These are phyloP conservation scores for Penicilliopsis zonata DNA, from an alignment of 495 filamentous ascomycete species.

Conservation along the genomic window DNA sequence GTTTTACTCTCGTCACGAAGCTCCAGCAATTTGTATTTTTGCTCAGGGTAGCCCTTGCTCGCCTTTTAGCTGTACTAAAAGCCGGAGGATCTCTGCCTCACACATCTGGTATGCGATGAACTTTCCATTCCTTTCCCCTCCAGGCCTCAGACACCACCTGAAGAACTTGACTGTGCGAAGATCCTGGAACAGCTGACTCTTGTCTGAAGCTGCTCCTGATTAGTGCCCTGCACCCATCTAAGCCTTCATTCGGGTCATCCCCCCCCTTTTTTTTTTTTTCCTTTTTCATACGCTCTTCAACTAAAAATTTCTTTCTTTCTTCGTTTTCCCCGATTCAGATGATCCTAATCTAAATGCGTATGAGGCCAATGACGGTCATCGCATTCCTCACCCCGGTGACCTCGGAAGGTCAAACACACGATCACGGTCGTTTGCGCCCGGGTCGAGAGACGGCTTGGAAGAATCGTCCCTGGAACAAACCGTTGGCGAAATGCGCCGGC, in stretches of 20 bases:
- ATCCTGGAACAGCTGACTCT: too few relatives aligned
- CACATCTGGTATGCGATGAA: conserved; percentile 44
- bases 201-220: too few relatives aligned
- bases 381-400: conserved; percentile 25
- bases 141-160: too few relatives aligned
- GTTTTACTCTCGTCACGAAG: conserved; percentile 59
- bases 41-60: conserved; percentile 78
- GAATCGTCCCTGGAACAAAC: conserved; percentile 87
- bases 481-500: conserved; percentile 81
- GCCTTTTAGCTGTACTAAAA: conserved; percentile 76
- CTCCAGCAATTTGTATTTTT: conserved; percentile 92
- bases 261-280: conserved; percentile 5
- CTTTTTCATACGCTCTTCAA: background rate
- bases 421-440: conserved; percentile 62
- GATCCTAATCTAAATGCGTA: conserved; percentile 59
- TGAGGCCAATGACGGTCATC: conserved; percentile 54
- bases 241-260: too few relatives aligned
- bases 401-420: conserved; percentile 51
- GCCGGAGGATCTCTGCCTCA: conserved; percentile 67
- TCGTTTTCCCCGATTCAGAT: conserved; percentile 33
- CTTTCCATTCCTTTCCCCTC: conserved; percentile 1
- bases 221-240: too few relatives aligned
- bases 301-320: conserved; percentile 1
- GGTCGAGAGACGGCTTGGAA: conserved; percentile 41
- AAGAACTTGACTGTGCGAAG: too few relatives aligned